Conservation (phyloP, 345 rosid species). For the Rubroshorea leprosula region DNA sequence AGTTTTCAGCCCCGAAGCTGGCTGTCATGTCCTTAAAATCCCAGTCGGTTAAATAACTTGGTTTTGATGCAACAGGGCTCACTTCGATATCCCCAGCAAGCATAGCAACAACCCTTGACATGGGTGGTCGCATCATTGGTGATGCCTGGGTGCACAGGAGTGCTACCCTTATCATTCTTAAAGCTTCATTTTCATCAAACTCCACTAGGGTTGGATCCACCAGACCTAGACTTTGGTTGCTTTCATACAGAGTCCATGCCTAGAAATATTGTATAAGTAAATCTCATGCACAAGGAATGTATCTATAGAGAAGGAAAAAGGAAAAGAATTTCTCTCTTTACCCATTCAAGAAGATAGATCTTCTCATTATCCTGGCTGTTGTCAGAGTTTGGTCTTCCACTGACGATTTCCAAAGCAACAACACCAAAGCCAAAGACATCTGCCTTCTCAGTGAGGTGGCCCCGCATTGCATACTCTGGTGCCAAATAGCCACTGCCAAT, state of each 20-base stretch:
- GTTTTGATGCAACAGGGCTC: conserved; percentile 30
- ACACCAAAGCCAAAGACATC: conserved; percentile 69
- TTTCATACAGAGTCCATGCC: conserved; percentile 59
- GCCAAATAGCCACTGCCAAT: conserved; percentile 53
- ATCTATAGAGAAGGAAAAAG: not conserved
- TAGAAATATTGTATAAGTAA: conserved; percentile 13
- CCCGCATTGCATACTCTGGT: conserved; percentile 72
- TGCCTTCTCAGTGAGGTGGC: conserved; percentile 68
- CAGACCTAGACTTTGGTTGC: conserved; percentile 26
- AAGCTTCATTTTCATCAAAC: conserved; percentile 35
- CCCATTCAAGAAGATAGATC: conserved; percentile 75
- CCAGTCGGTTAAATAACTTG: conserved; percentile 56
- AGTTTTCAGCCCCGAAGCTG: not conserved
- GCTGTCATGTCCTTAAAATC: conserved; percentile 33
- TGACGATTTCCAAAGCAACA: conserved; percentile 52
- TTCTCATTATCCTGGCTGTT: conserved; percentile 37
- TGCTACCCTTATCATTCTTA: conserved; percentile 41
- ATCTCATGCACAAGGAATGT: not conserved
- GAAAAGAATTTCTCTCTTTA: conserved; percentile 14
- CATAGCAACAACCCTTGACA: conserved; percentile 48
- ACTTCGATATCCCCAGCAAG: conserved; percentile 47
- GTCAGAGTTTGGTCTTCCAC: conserved; percentile 65
- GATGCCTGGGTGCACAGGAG: conserved; percentile 41
- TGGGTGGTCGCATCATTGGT: conserved; percentile 29
- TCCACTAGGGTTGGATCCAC: conserved; percentile 33